These are phyloP conservation scores for Ceratopteris richardii DNA, from an alignment of 75 land plant species.

Conservation along the genomic window DNA sequence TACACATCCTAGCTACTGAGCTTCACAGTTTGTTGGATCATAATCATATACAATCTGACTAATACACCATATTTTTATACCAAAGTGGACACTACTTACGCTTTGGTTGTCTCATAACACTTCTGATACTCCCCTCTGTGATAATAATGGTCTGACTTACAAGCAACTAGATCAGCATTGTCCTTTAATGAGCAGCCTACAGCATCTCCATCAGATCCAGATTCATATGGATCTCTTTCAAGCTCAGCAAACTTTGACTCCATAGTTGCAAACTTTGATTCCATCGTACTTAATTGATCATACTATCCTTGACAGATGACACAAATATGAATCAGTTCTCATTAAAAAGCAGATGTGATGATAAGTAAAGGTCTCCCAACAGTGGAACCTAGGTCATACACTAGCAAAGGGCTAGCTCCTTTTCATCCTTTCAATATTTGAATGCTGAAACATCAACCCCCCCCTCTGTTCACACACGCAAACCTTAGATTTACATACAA, in stretches of 20 bases:
- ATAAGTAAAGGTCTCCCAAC: too few species aligned
- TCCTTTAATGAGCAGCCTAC: slow-evolving; percentile 53
- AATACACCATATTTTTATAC: too few species aligned
- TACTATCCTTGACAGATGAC: slow-evolving; percentile 32
- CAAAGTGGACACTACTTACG: slow-evolving; percentile 32
- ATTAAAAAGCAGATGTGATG: too few species aligned
- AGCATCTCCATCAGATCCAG: slow-evolving; percentile 24
- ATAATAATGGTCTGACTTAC: slow-evolving; percentile 89
- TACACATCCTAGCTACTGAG: too few species aligned
- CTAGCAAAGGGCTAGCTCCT: too few species aligned
- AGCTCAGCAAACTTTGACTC: slow-evolving; percentile 70
- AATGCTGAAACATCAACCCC: too few species aligned
- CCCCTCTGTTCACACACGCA: too few species aligned
- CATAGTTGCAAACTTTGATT: slow-evolving; percentile 51
- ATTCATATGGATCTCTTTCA: slow-evolving; percentile 43
- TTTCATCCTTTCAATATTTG: too few species aligned
- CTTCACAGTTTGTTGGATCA: too few species aligned
- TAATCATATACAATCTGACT: too few species aligned
- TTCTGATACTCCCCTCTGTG: slow-evolving; percentile 93
- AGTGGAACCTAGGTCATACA: too few species aligned
- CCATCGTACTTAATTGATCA: slow-evolving; percentile 67
- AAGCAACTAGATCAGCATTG: slow-evolving; percentile 80
- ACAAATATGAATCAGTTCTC: neutral
- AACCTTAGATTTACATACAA: too few species aligned
- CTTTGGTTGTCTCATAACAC: slow-evolving; percentile 79